phyloP scores from a whole-genome alignment of 208 protist genomes.

The Zelonia costaricensis region DNA sequence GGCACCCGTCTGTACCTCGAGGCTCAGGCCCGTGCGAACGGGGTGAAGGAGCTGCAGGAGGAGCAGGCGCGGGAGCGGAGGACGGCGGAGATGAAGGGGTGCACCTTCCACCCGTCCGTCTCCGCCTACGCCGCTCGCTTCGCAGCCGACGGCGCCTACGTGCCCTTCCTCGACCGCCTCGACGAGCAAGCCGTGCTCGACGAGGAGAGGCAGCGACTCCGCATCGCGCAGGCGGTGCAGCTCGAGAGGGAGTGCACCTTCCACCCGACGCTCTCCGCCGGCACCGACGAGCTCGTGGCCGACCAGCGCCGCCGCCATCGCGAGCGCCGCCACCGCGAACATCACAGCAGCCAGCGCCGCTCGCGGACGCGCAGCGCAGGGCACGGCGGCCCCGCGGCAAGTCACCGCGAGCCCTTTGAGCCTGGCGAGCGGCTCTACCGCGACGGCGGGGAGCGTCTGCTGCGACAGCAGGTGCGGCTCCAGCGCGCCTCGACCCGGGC shows the following conservation, averaged over 20 bases:
- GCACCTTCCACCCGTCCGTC: conserved; percentile 68
- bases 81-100: conserved; percentile 35
- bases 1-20: conserved; percentile 62
- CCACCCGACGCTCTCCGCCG: conserved; percentile 44
- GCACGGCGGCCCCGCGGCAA: too few species aligned
- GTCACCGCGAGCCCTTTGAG: conserved; percentile 65
- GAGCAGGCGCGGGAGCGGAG: conserved; percentile 20
- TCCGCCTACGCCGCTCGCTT: conserved; percentile 44
- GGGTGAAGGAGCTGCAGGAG: conserved; percentile 21
- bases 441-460: conserved; percentile 69
- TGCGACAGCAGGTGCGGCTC: conserved; percentile 77
- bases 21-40: conserved; percentile 17
- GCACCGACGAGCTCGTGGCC: conserved; percentile 39
- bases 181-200: conserved; percentile 25
- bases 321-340: conserved; percentile 5
- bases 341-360: too few species aligned
- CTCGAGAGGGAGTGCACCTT: conserved; percentile 54
- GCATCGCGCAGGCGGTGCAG: conserved; percentile 35
- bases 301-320: conserved; percentile 14
- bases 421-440: conserved; percentile 72
- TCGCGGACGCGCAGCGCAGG: too few species aligned
- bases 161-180: conserved; percentile 34
- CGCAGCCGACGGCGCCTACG: conserved; percentile 23
- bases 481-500: conserved; percentile 34
- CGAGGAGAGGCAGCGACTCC: conserved; percentile 37